Evolutionary conservation across 768 basidiomycete species (phyloP).

Genomic region (Boletus rex-veris): DNA sequence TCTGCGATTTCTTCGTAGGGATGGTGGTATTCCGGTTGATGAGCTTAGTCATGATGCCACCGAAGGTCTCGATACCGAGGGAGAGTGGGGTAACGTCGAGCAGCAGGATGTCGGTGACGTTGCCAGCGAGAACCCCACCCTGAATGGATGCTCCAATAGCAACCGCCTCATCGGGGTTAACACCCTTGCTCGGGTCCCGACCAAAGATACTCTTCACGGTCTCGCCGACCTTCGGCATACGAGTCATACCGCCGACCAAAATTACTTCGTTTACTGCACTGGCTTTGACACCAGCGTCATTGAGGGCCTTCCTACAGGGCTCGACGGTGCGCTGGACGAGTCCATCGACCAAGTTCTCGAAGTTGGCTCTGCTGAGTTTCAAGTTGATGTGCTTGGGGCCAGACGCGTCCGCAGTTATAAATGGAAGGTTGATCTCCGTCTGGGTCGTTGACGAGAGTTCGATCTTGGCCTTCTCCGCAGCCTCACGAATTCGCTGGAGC

Average conservation of each 20-base stretch:
- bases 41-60: constrained; percentile 99
- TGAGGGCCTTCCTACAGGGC: constrained; percentile 96
- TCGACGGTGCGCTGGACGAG: constrained; percentile 89
- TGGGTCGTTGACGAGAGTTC: constrained; percentile 92
- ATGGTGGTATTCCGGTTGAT: constrained; percentile 99
- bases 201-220: constrained; percentile 88
- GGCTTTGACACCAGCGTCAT: constrained; percentile 89
- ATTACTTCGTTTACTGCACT: constrained; percentile 96
- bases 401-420: constrained; percentile 93
- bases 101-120: constrained; percentile 92
- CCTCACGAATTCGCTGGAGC: constrained; percentile 98
- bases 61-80: constrained; percentile 93
- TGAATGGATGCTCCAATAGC: constrained; percentile 98
- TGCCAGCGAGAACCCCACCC: constrained; percentile 95
- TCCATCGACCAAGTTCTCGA: constrained; percentile 79
- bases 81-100: constrained; percentile 96
- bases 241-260: constrained; percentile 97
- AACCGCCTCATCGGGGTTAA: constrained; percentile 99
- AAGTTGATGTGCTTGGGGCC: constrained; percentile 98
- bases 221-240: constrained; percentile 94
- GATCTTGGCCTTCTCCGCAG: constrained; percentile 99
- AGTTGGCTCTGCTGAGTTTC: constrained; percentile 83
- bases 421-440: constrained; percentile 96
- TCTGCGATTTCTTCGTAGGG: constrained; percentile 99
- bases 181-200: constrained; percentile 96